Evolutionary conservation across 352 stramenopile genomes (phyloP).

Genomic region (Bremia lactucae): DNA sequence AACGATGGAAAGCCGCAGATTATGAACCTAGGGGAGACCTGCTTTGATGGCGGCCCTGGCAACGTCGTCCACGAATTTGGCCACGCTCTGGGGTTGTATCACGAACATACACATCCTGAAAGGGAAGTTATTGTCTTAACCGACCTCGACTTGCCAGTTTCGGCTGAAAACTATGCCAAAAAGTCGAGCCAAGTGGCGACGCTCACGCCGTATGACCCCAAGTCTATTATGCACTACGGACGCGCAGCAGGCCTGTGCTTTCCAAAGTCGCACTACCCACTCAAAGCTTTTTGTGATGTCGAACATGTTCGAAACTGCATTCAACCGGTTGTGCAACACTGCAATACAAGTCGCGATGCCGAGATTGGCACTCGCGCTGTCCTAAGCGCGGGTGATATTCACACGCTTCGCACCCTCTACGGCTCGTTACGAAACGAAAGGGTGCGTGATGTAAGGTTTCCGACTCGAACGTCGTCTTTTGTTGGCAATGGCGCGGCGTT

Average conservation of each 20-base stretch:
- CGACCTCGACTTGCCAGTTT: constrained; percentile 47
- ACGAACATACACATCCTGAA: constrained; percentile 62
- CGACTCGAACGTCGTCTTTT: constrained; percentile 12
- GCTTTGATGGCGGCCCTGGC: constrained; percentile 39
- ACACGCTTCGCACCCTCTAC: constrained; percentile 54
- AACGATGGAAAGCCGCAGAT: constrained; percentile 50
- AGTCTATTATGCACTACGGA: constrained; percentile 77
- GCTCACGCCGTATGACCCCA: constrained; percentile 54
- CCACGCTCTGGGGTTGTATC: constrained; percentile 52
- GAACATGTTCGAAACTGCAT: constrained; percentile 55
- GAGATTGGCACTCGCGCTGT: constrained; percentile 46
- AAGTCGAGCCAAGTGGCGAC: constrained; percentile 28
- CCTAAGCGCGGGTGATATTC: constrained; percentile 51
- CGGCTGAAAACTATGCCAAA: constrained; percentile 59
- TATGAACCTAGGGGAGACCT: constrained; percentile 59
- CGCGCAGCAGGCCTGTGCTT: constrained; percentile 52
- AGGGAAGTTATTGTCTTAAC: constrained; percentile 62
- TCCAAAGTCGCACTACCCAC: constrained; percentile 48
- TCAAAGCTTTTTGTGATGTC: constrained; percentile 57
- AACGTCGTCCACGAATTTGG: constrained; percentile 58
- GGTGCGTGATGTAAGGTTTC: constrained; percentile 23
- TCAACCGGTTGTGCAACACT: constrained; percentile 55
- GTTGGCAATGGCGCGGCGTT: constrained; percentile 3
- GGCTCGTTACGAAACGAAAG: constrained; percentile 25
- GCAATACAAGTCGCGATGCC: constrained; percentile 48